A percentile compares a stretch with the other conserved stretches of the same genome.
Evolutionary conservation across 768 basidiomycete genomes (phyloP).

Genomic region (Jaapia argillacea): DNA sequence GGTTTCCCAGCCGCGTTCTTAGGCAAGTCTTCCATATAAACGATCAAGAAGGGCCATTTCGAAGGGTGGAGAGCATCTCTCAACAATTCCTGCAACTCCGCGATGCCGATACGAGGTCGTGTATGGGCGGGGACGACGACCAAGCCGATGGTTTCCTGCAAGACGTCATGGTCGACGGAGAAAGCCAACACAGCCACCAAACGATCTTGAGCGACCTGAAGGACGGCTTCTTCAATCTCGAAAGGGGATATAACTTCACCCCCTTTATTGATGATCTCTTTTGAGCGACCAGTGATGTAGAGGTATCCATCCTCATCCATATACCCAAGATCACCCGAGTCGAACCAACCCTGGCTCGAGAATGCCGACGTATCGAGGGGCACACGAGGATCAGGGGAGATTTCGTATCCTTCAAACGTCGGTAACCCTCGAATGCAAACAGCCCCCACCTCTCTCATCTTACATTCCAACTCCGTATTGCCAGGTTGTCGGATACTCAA

Average conservation of each 20-base stretch:
- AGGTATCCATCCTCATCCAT: slow-evolving; percentile 36
- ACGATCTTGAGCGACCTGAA: slow-evolving; percentile 27
- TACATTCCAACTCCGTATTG: slow-evolving; percentile 26
- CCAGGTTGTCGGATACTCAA: slow-evolving; percentile 30
- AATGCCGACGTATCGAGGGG: slow-evolving; percentile 37
- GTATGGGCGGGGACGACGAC: slow-evolving; percentile 27
- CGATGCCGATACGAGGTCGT: slow-evolving; percentile 26
- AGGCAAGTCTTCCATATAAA: slow-evolving; percentile 38
- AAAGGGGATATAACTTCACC: slow-evolving; percentile 55
- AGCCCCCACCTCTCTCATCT: slow-evolving; percentile 34
- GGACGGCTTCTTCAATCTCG: slow-evolving; percentile 49
- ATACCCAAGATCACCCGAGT: slow-evolving; percentile 37
- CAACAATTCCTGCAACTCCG: slow-evolving; percentile 31
- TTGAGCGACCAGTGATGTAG: slow-evolving; percentile 45
- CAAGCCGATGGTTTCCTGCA: slow-evolving; percentile 38
- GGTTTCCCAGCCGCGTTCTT: slow-evolving; percentile 40
- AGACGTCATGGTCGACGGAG: slow-evolving; percentile 33
- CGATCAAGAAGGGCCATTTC: slow-evolving; percentile 38
- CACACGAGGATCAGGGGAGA: slow-evolving; percentile 25
- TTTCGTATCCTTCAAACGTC: slow-evolving; percentile 41
- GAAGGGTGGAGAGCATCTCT: slow-evolving; percentile 37
- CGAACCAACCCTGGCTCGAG: slow-evolving; percentile 43
- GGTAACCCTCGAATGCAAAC: slow-evolving; percentile 46
- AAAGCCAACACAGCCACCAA: slow-evolving; percentile 35
- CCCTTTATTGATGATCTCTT: slow-evolving; percentile 52